Percentiles rank a stretch among this genome's conserved stretches.
Evolutionary conservation across 768 basidiomycete species (phyloP).

Genomic region (Cystobasidium onofrii): DNA sequence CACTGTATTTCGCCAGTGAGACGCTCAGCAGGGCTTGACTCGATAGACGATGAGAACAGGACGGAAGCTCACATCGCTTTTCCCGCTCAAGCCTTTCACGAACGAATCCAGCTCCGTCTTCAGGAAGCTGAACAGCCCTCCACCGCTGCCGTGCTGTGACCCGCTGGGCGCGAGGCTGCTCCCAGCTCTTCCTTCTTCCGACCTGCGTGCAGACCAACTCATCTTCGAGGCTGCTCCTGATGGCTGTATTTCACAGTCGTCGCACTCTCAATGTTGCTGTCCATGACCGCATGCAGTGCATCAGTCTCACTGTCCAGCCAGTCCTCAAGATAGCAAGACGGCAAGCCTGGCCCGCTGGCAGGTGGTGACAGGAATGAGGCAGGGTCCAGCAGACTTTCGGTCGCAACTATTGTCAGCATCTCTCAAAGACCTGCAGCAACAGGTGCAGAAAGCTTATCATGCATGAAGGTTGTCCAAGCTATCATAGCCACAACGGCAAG

Average conservation of each 20-base stretch:
- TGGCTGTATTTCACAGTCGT: not conserved
- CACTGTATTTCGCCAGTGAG: not conserved
- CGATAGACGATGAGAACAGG: not conserved
- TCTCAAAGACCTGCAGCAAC: no score
- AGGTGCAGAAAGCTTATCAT: no score
- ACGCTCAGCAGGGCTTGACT: not conserved
- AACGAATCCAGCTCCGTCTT: slow-evolving; percentile 24
- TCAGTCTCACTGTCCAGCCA: not conserved
- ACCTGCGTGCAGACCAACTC: not conserved
- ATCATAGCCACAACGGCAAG: no score
- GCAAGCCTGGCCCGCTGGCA: no score
- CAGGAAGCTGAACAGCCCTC: slow-evolving; percentile 18
- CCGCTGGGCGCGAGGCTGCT: not conserved
- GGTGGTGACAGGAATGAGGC: no score
- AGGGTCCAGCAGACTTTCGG: no score
- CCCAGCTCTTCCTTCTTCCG: slow-evolving; percentile 4
- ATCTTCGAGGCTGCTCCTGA: not conserved
- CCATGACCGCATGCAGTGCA: not conserved
- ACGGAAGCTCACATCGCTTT: not conserved
- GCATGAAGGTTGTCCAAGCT: no score
- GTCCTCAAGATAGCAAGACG: no score
- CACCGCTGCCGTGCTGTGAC: slow-evolving; percentile 1
- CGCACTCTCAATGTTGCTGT: not conserved
- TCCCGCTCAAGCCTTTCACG: slow-evolving; percentile 21
- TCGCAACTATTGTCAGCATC: no score